Percentiles rank a stretch among this genome's conserved stretches.
Evolutionary conservation across 441 rosid species (phyloP).

Genomic region (Syzygium syzygioides): DNA sequence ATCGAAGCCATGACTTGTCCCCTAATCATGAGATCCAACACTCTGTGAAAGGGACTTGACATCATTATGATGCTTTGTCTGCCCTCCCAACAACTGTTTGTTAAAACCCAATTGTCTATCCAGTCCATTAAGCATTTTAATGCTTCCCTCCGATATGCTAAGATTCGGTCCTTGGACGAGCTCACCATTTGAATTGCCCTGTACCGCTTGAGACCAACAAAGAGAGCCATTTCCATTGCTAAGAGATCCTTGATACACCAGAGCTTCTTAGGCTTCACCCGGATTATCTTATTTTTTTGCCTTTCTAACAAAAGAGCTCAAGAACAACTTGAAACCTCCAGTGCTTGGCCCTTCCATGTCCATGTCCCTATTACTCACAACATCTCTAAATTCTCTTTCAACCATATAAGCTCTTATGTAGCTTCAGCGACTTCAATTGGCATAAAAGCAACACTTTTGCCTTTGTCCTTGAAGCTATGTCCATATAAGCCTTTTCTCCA

Average conservation of each 20-base stretch:
- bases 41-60: constrained; percentile 60
- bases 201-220: constrained; percentile 44
- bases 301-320: constrained; percentile 58
- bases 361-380: constrained; percentile 27
- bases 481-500: constrained; percentile 22
- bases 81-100: constrained; percentile 23
- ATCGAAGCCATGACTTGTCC: constrained; percentile 56
- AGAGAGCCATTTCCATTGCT: constrained; percentile 60
- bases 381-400: constrained; percentile 38
- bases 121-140: constrained; percentile 43
- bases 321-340: constrained; percentile 86
- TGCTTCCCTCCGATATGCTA: constrained; percentile 38
- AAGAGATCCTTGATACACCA: constrained; percentile 53
- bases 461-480: constrained; percentile 54
- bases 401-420: constrained; percentile 29
- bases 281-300: constrained; percentile 37
- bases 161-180: constrained; percentile 35
- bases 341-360: constrained; percentile 73
- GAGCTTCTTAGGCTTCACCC: constrained; percentile 51
- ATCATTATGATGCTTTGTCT: constrained; percentile 26
- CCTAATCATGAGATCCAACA: constrained; percentile 52
- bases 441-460: constrained; percentile 53
- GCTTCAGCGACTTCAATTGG: constrained; percentile 23
- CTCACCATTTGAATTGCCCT: constrained; percentile 42
- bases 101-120: constrained; percentile 73